phyloP scores from a whole-genome alignment of 495 filamentous ascomycete species.

The Emericellopsis terricola region DNA sequence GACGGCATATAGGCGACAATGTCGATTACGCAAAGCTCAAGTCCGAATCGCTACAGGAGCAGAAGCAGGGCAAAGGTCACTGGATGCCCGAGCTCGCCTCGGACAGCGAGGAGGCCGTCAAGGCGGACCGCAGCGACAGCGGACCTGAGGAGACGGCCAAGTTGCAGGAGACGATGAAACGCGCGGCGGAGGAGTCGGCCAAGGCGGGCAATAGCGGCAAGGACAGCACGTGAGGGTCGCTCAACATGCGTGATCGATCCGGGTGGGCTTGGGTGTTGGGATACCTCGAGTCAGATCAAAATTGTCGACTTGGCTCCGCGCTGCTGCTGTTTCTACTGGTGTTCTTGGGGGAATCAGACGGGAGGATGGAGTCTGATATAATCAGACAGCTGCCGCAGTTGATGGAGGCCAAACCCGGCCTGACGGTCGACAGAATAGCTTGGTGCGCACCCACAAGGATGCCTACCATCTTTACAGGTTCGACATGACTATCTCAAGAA shows the following conservation, averaged over 20 bases:
- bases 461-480: too few species aligned
- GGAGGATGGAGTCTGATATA: too few species aligned
- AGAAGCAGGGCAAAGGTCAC: constrained; percentile 55
- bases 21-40: constrained; percentile 49
- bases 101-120: constrained; percentile 63
- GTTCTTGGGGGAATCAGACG: too few species aligned
- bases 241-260: background rate
- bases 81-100: constrained; percentile 71
- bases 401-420: too few species aligned
- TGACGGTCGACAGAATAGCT: too few species aligned
- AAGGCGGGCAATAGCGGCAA: constrained; percentile 27
- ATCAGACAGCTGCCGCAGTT: too few species aligned
- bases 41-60: constrained; percentile 46
- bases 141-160: background rate
- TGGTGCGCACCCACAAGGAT: too few species aligned
- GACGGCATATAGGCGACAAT: background rate
- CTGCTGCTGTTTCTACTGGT: background rate
- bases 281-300: background rate
- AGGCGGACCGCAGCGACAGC: constrained; percentile 21
- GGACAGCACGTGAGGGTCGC: constrained; percentile 16
- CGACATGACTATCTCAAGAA: too few species aligned
- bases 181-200: constrained; percentile 24
- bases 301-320: background rate
- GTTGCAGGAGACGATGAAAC: constrained; percentile 34
- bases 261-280: background rate